These are phyloP conservation scores for Cladochytrium replicatum DNA, from an alignment of 192 early-diverging fungal species.

Conservation along the genomic window DNA sequence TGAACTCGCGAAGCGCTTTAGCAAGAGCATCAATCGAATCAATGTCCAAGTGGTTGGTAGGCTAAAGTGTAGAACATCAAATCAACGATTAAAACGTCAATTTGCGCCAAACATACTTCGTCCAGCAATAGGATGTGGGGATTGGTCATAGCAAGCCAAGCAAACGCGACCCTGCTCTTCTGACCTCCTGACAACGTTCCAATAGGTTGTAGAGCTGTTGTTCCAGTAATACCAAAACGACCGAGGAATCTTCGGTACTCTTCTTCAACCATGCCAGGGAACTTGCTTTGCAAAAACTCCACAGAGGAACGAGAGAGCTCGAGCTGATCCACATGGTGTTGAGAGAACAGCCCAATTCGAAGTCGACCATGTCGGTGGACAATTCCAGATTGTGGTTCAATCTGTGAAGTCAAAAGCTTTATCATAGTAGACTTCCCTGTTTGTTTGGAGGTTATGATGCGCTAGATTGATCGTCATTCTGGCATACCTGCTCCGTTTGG, in stretches of 20 bases:
- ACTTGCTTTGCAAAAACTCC: slow-evolving; percentile 78
- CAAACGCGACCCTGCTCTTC: slow-evolving; percentile 71
- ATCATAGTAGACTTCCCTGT: slow-evolving; percentile 89
- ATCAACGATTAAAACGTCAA: too few species aligned
- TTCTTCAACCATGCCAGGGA: slow-evolving; percentile 86
- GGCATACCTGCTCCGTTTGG: slow-evolving; percentile 86
- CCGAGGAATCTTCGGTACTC: slow-evolving; percentile 92
- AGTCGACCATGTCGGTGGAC: slow-evolving; percentile 88
- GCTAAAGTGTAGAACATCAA: slow-evolving; percentile 23
- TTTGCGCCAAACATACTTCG: slow-evolving; percentile 41
- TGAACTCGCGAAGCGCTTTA: slow-evolving; percentile 56
- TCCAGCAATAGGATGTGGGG: slow-evolving; percentile 43
- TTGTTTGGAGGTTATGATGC: background rate
- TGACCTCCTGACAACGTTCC: slow-evolving; percentile 94
- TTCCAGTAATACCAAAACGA: slow-evolving; percentile 92
- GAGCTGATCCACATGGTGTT: slow-evolving; percentile 97
- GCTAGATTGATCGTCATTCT: background rate
- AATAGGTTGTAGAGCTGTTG: slow-evolving; percentile 89
- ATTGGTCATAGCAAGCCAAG: slow-evolving; percentile 38
- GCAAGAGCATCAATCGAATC: slow-evolving; percentile 67
- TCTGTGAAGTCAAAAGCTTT: slow-evolving; percentile 76
- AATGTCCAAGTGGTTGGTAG: slow-evolving; percentile 88
- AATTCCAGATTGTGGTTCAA: slow-evolving; percentile 68
- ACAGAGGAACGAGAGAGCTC: slow-evolving; percentile 77
- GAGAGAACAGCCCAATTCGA: slow-evolving; percentile 88